Conservation (phyloP, 2,329 filamentous ascomycete genomes). For the Alternaria longipes region DNA sequence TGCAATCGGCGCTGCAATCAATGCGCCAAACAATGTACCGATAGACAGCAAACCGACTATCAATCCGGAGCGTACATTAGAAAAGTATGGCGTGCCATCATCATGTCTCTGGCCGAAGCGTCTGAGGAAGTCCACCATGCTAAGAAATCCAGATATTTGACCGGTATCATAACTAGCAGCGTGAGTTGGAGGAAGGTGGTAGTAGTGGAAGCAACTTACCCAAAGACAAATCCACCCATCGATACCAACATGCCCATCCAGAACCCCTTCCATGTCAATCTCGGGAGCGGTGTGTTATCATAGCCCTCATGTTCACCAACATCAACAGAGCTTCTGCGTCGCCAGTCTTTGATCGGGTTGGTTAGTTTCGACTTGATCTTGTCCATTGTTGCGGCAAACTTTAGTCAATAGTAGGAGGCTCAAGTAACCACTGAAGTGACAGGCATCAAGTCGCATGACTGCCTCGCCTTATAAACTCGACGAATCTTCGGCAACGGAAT, state of each 20-base stretch:
- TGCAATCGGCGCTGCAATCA: conserved; percentile 65
- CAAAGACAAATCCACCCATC: conserved; percentile 33
- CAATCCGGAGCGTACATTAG: conserved; percentile 39
- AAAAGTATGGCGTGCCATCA: conserved; percentile 37
- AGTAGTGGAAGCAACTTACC: background rate
- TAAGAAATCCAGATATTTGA: conserved; percentile 44
- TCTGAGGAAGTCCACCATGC: conserved; percentile 40
- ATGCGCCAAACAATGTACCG: conserved; percentile 76
- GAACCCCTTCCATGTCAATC: conserved; percentile 24
- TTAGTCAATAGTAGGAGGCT: background rate
- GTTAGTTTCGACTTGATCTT: conserved; percentile 24
- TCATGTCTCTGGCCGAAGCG: conserved; percentile 30
- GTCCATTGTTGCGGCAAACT: background rate
- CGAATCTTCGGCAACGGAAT: conserved; percentile 1
- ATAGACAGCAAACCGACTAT: conserved; percentile 64
- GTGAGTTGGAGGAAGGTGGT: background rate
- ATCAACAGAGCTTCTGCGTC: conserved; percentile 23
- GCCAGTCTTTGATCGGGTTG: conserved; percentile 29
- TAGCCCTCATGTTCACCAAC: conserved; percentile 34
- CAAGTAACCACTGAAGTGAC: background rate
- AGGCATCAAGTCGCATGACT: background rate
- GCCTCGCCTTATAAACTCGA: background rate
- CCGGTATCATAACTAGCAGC: conserved; percentile 36
- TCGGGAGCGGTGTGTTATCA: conserved; percentile 12
- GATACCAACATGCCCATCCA: conserved; percentile 43